Evolutionary conservation across 192 early-diverging fungal genomes (phyloP).

Genomic region (Phlyctochytrium arcticum): DNA sequence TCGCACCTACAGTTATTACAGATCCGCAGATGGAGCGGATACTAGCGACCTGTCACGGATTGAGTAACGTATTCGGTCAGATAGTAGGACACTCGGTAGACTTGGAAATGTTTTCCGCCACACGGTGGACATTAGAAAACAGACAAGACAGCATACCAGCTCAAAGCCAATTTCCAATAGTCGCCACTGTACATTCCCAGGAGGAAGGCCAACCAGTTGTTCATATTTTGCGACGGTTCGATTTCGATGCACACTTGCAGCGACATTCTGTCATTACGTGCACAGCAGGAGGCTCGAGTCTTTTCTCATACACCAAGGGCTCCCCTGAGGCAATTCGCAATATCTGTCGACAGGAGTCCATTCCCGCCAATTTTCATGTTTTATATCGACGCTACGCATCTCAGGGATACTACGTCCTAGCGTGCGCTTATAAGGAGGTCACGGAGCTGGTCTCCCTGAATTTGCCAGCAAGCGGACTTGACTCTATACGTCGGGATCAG

Average conservation of each 20-base stretch:
- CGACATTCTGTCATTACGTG: slow-evolving; percentile 19
- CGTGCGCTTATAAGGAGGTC: slow-evolving; percentile 23
- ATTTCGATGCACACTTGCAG: slow-evolving; percentile 51
- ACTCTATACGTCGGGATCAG: slow-evolving; percentile 48
- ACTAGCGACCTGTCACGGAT: slow-evolving; percentile 60
- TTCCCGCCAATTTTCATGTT: slow-evolving; percentile 35
- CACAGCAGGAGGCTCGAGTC: not conserved
- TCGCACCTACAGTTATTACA: not conserved
- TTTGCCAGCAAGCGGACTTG: slow-evolving; percentile 25
- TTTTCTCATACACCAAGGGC: slow-evolving; percentile 34
- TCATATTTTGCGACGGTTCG: slow-evolving; percentile 54
- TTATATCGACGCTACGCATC: slow-evolving; percentile 25
- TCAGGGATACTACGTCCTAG: slow-evolving; percentile 46
- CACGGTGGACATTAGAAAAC: slow-evolving; percentile 42
- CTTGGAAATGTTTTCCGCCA: slow-evolving; percentile 70
- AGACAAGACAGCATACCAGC: not conserved
- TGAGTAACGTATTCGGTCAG: slow-evolving; percentile 50
- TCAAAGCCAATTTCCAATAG: slow-evolving; percentile 5
- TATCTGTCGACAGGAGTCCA: slow-evolving; percentile 28
- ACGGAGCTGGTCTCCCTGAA: not conserved
- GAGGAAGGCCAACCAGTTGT: slow-evolving; percentile 3
- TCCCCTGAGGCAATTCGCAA: slow-evolving; percentile 38
- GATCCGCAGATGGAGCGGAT: slow-evolving; percentile 24
- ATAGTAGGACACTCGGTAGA: slow-evolving; percentile 74
- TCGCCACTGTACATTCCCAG: not conserved